Evolutionary conservation across 2,329 filamentous ascomycete species (phyloP), one percentile per base, ranked within the genome.

Genomic region (Penicillium oxalicum): DNA sequence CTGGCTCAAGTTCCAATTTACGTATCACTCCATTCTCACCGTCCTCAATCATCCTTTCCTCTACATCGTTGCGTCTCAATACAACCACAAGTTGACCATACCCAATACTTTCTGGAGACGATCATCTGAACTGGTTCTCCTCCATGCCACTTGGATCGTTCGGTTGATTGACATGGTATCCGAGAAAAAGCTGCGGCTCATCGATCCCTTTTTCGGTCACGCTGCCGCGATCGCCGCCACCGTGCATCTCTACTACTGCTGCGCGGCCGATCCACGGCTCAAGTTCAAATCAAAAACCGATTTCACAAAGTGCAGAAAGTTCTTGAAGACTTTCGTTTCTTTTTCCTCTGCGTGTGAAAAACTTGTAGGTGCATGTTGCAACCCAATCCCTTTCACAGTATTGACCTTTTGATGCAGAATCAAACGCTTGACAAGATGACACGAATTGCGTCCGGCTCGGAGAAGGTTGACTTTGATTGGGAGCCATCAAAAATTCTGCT

Each of bases 61-160:
- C 6, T 78, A 78, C 57, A 77, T 77, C 11, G 68, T 77, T 9
- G 74, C 74, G 2, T 74, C 76, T 0, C 75, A 77, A 52, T 71
- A 77, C 60, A 78, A 77, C 43, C 69, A 72, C 3, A 77, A 78
- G 40, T 58, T 78, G 27, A 73, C 73, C 0, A 77, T 78, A 5
- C 76, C 76, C 0, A 79, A 79, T 47, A 76, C 74, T 0, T 79
- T 79, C 48, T 79, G 77, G 77, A 67, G 74, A 36, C 61, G 74
- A 3, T 78, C 75, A 0, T 77, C 74, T 0, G 77, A 79, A 53
- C 59, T 77, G 9, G 77, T 76, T 0, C 59, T 79, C 1, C 61
- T 78, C 2, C 77, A 79, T 41, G 71, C 74, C 2, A 79, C 77
- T 0, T 79, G 77, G 77, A 72, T 78, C 36, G 75, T 76, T 11